These are phyloP conservation scores for Lentinula lateritia DNA, from an alignment of 768 basidiomycete species.

Conservation along the genomic window DNA sequence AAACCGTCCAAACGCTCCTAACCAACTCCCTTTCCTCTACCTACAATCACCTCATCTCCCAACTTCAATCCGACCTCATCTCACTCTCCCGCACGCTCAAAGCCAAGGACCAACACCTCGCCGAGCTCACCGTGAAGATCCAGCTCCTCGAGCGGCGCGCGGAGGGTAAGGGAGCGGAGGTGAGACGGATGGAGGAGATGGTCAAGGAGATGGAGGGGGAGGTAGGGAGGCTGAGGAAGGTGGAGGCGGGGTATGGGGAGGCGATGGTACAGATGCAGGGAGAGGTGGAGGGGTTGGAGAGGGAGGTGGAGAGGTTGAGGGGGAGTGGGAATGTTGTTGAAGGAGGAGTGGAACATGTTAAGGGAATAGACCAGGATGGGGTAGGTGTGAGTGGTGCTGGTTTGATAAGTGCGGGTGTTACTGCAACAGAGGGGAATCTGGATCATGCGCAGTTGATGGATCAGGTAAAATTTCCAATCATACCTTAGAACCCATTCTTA, in stretches of 20 bases:
- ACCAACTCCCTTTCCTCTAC: constrained; percentile 75
- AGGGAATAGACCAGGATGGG: not conserved
- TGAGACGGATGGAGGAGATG: constrained; percentile 84
- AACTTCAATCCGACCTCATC: constrained; percentile 87
- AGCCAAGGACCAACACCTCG: constrained; percentile 83
- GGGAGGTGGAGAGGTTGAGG: constrained; percentile 84
- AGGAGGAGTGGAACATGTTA: not conserved
- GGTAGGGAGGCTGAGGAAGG: constrained; percentile 75
- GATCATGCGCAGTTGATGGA: constrained; percentile 88
- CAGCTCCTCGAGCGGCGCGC: constrained; percentile 92
- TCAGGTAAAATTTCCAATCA: constrained; percentile 48
- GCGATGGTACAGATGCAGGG: constrained; percentile 90
- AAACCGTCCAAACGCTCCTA: constrained; percentile 75
- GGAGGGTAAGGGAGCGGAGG: constrained; percentile 84
- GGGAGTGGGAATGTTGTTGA: not conserved
- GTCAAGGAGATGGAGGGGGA: constrained; percentile 79
- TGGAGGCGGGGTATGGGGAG: constrained; percentile 87
- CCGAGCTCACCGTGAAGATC: constrained; percentile 88
- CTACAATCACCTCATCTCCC: constrained; percentile 82
- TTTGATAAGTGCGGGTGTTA: constrained; percentile 18
- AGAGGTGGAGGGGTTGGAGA: constrained; percentile 81
- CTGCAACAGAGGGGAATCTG: constrained; percentile 64
- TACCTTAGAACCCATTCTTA: constrained; percentile 5
- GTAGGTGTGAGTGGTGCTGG: too few species aligned
- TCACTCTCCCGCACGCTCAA: constrained; percentile 80